Evolutionary conservation across 2,329 filamentous ascomycete genomes (phyloP), one percentile per base, ranked within the genome.

Genomic region (Calonectria hawksworthii): DNA sequence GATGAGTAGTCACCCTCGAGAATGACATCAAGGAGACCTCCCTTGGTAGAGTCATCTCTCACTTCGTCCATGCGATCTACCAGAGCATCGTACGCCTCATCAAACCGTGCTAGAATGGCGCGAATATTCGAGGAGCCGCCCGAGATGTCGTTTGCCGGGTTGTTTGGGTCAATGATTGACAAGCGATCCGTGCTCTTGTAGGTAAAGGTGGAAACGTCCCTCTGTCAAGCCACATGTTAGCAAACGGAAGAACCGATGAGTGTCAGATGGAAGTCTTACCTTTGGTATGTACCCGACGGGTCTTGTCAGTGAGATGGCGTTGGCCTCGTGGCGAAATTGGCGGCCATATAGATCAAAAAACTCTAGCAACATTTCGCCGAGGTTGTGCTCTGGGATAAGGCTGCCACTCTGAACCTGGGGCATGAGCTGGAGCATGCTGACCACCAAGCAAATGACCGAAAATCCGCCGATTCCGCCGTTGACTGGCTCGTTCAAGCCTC

Each of bases 401-500:
- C 88, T 90, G 32, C 89, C 86, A 75, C 90, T 92, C 79, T 94
- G 92, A 1, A 93, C 88, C 75, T 93, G 90, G 13, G 95, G 95
- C 88, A 96, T 92, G 77, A 95, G 89, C 83, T 98, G 94, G 61
- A 99, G 86, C 84, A 98, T 92, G 87, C 94, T 97, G 73, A 97
- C 95, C 8, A 98, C 95, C 76, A 99, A 89, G 87, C 97, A 99
- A 71, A 96, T 98, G 77, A 98, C 94, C 1, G 96, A 95, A 83
- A 98, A 99, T 3, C 97, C 97, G 69, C 97, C 97, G 68, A 99
- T 92, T 3, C 97, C 97, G 71, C 97, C 97, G 75, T 93, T 95
- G 51, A 95, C 94, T 5, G 98, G 96, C 84, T 99, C 97, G 79
- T 98, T 98, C 68, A 98, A 88, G 0, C 93, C 95, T 75, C 96